Evolutionary conservation across 371 early-diverging fungal species (phyloP), one percentile per base, ranked within the genome.

Genomic region (Mortierella sp.): DNA sequence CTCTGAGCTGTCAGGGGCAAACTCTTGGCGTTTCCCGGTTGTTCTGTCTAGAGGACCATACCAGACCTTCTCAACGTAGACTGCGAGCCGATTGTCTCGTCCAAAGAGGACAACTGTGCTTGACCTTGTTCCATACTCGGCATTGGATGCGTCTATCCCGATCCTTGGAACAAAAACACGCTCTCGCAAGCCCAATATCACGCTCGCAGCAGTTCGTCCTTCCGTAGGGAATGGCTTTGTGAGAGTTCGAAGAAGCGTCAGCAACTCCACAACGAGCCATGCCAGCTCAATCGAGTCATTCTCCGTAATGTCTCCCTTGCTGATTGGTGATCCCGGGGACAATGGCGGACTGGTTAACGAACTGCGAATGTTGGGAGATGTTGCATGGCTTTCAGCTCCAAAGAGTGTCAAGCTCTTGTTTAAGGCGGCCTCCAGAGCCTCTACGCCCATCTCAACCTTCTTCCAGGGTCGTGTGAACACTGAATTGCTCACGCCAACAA

Each of bases 61-160:
- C 76, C 76, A 76, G 0, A 52, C 31, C 28, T 76, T 76, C 46
- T 76, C 76, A 21, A 63, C 76, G 53, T 44, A 64, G 5, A 68
- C 76, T 5, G 54, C 65, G 9, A 71, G 24, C 19, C 49, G 48
- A 21, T 74, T 78, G 13, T 82, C 63, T 22, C 82, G 78, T 49
- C 86, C 87, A 19, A 88, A 81, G 19, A 88, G 55, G 0, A 85
- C 77, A 17, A 88, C 64, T 0, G 87, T 82, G 28, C 84, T 85
- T 6, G 86, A 81, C 25, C 85, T 71, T n/a, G 87, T 88, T 22
- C 79, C 74, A 19, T 73, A 68, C 3, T 62, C 67, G 10, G 1
- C 0, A 1, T 39, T 14, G 5, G 54, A n/a, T 9, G 19, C 45
- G 4, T 47, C 57, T 28, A 55, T 17, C 1, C 9, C 22, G 31